phyloP scores from a whole-genome alignment of 1,284 basidiomycete species.

The Lentinus polychrous region DNA sequence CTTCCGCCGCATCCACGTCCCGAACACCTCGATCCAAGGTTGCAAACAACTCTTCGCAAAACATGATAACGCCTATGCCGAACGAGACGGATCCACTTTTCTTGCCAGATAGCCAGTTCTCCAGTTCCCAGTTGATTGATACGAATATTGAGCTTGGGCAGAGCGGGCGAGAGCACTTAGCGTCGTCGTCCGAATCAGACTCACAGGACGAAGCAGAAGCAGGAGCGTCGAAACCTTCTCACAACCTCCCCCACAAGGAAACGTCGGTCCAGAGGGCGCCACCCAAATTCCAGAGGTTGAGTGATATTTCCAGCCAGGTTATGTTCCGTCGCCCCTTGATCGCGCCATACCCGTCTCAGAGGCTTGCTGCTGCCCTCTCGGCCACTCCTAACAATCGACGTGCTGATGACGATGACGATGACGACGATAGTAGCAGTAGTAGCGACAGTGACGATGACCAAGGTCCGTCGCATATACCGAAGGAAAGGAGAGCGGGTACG shows the following conservation, averaged over 20 bases:
- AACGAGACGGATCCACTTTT: background rate
- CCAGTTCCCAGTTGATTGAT: background rate
- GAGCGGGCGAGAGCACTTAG: background rate
- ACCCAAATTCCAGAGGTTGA: constrained; percentile 38
- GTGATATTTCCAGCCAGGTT: constrained; percentile 43
- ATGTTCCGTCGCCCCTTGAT: constrained; percentile 28
- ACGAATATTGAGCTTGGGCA: constrained; percentile 7
- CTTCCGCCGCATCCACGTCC: background rate
- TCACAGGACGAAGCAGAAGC: constrained; percentile 23
- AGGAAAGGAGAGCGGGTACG: constrained; percentile 44
- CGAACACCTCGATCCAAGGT: background rate
- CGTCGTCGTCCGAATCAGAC: constrained; percentile 21
- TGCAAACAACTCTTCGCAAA: background rate
- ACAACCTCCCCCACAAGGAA: background rate
- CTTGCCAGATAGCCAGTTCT: constrained; percentile 17
- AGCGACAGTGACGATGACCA: constrained; percentile 11
- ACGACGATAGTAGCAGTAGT: constrained; percentile 33
- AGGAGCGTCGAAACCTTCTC: background rate
- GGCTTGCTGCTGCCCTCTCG: constrained; percentile 12
- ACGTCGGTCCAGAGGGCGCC: constrained; percentile 13
- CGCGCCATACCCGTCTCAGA: constrained; percentile 19
- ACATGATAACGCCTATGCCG: background rate
- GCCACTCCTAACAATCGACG: constrained; percentile 22
- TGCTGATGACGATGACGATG: constrained; percentile 25
- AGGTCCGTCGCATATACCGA: constrained; percentile 53